Conservation (phyloP, 768 basidiomycete species). For the Xerocomus spinulosus region DNA sequence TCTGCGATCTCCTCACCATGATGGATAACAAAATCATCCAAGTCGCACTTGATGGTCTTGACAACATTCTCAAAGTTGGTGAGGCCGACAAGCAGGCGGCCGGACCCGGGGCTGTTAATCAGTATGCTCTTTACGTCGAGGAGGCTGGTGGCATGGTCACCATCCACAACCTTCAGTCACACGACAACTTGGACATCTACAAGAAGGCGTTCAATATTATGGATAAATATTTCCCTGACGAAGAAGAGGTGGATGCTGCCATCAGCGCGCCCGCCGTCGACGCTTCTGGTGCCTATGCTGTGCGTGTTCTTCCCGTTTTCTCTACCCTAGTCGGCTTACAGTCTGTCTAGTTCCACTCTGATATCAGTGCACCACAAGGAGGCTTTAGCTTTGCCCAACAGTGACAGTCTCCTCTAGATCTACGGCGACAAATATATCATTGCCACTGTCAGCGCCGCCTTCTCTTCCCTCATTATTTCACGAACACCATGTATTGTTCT, state of each 20-base stretch:
- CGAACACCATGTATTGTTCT: conserved; percentile 17
- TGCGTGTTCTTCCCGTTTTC: conserved; percentile 33
- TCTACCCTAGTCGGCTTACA: conserved; percentile 5
- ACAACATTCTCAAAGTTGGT: conserved; percentile 97
- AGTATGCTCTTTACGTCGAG: conserved; percentile 92
- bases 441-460: conserved; percentile 2
- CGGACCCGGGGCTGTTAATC: conserved; percentile 81
- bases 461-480: conserved; percentile 19
- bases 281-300: conserved; percentile 67
- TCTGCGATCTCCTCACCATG: conserved; percentile 93
- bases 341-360: conserved; percentile 65
- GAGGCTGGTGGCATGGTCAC: conserved; percentile 99
- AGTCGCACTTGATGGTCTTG: conserved; percentile 95
- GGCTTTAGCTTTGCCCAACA: conserved; percentile 91
- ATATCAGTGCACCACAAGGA: conserved; percentile 85
- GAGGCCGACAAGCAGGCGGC: conserved; percentile 86
- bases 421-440: conserved; percentile 2
- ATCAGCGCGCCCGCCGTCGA: conserved; percentile 75
- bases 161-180: conserved; percentile 98
- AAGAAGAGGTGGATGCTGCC: conserved; percentile 87
- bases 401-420: conserved; percentile 22
- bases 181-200: conserved; percentile 99
- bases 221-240: conserved; percentile 98
- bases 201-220: conserved; percentile 99
- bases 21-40: conserved; percentile 99